Percentiles rank a stretch among this genome's conserved stretches.
Conservation (phyloP, 257 asterid species). For the Capsicum rhomboideum region DNA sequence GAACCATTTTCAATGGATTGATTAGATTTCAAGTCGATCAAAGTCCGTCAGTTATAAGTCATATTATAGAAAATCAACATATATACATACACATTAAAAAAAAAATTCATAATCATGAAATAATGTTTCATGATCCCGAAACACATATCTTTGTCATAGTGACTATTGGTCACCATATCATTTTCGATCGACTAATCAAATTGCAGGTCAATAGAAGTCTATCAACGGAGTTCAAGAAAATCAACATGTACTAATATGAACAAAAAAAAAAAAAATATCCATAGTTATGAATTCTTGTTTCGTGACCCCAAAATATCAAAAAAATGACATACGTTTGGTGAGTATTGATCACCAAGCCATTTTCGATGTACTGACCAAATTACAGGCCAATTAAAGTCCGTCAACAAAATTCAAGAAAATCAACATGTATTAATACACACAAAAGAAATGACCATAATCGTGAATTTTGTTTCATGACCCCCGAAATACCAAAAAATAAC, state of each 20-base stretch:
- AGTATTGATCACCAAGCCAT: not conserved
- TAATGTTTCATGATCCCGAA: not conserved
- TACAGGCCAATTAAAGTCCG: too few relatives aligned
- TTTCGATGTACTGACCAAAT: too few relatives aligned
- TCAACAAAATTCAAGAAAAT: too few relatives aligned
- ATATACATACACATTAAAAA: not conserved
- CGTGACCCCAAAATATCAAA: not conserved
- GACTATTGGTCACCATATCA: not conserved
- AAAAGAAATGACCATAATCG: too few relatives aligned
- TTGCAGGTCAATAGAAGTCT: not conserved
- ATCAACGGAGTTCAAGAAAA: not conserved
- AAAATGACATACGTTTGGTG: not conserved
- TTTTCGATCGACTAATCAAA: not conserved
- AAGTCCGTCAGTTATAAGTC: not conserved
- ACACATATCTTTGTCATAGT: not conserved
- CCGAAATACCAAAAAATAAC: too few relatives aligned
- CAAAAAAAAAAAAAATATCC: too few relatives aligned
- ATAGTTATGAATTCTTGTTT: not conserved
- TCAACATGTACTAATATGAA: not conserved
- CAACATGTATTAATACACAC: too few relatives aligned
- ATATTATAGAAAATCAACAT: not conserved
- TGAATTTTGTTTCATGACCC: too few relatives aligned
- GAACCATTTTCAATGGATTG: too few relatives aligned
- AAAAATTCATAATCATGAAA: not conserved
- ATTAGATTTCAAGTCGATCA: too few relatives aligned